These are phyloP conservation scores for Schizophyllum amplum DNA, from an alignment of 1,284 basidiomycete genomes.

Conservation along the genomic window DNA sequence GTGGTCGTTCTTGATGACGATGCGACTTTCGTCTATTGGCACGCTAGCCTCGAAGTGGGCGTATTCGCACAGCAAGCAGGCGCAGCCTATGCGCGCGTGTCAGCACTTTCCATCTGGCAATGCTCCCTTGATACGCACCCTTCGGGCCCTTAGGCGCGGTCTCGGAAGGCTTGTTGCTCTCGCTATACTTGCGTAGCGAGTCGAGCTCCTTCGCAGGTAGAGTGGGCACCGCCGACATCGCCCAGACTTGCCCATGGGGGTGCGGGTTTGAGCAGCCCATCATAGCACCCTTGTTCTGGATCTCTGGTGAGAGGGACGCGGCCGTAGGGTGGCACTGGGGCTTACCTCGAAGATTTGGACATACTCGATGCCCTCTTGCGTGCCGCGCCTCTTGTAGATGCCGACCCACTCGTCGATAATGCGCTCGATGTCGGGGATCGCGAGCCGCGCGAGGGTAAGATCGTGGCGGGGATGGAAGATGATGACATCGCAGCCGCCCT, in stretches of 20 bases:
- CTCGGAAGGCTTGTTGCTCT: constrained; percentile 13
- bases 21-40: constrained; percentile 40
- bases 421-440: constrained; percentile 49
- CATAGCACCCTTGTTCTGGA: constrained; percentile 87
- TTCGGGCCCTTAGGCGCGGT: not conserved
- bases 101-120: too few species aligned
- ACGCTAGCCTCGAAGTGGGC: constrained; percentile 60
- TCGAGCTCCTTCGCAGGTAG: constrained; percentile 60
- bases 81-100: constrained; percentile 25
- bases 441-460: constrained; percentile 78
- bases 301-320: not conserved
- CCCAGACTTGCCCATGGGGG: constrained; percentile 93
- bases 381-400: constrained; percentile 59
- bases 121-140: too few species aligned
- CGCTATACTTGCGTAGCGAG: constrained; percentile 51
- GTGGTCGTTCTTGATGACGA: constrained; percentile 71
- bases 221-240: constrained; percentile 67
- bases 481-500: constrained; percentile 86
- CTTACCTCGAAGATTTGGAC: constrained; percentile 86
- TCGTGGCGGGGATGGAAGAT: constrained; percentile 89
- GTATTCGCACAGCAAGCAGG: constrained; percentile 84
- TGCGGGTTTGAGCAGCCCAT: constrained; percentile 98
- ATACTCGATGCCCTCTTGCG: constrained; percentile 63
- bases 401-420: constrained; percentile 75
- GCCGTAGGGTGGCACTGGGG: not conserved